Conservation (phyloP, 140 eudicot species). For the Ambrosia hybrid region DNA sequence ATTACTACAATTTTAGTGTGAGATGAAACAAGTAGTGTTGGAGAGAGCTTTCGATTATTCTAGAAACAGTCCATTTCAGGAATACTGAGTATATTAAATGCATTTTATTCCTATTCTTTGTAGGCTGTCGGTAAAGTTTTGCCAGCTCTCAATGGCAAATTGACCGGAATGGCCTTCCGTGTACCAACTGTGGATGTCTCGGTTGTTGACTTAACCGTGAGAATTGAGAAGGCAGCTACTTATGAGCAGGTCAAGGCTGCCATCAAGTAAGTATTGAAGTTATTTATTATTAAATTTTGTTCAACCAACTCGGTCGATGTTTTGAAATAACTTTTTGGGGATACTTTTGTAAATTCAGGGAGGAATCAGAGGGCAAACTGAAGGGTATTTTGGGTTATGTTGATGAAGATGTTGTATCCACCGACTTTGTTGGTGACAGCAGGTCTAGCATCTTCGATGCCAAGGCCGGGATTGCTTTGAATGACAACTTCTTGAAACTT, state of each 20-base stretch:
- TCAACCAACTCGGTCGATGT: background rate
- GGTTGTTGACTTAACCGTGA: conserved; percentile 94
- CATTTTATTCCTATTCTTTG: background rate
- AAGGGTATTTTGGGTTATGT: conserved; percentile 89
- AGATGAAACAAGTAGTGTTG: too few relatives aligned
- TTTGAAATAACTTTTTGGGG: background rate
- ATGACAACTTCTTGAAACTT: conserved; percentile 70
- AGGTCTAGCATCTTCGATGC: conserved; percentile 99
- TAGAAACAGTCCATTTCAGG: too few relatives aligned
- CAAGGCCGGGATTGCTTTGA: conserved; percentile 96
- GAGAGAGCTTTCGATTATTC: too few relatives aligned
- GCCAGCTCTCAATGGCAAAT: conserved; percentile 83
- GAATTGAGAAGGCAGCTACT: conserved; percentile 83
- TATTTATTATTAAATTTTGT: background rate
- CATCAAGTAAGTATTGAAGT: conserved; percentile 54
- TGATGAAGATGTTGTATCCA: conserved; percentile 89
- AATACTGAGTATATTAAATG: background rate
- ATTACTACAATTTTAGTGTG: too few relatives aligned
- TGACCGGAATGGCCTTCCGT: conserved; percentile 96
- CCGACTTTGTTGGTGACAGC: conserved; percentile 92
- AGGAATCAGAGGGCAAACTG: conserved; percentile 88
- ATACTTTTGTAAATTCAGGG: conserved; percentile 46
- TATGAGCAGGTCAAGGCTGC: conserved; percentile 93
- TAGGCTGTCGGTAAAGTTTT: conserved; percentile 98
- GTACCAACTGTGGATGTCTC: conserved; percentile 98